phyloP scores from a whole-genome alignment of 306 rosid genomes.

The Cyclanthera cordifolia region DNA sequence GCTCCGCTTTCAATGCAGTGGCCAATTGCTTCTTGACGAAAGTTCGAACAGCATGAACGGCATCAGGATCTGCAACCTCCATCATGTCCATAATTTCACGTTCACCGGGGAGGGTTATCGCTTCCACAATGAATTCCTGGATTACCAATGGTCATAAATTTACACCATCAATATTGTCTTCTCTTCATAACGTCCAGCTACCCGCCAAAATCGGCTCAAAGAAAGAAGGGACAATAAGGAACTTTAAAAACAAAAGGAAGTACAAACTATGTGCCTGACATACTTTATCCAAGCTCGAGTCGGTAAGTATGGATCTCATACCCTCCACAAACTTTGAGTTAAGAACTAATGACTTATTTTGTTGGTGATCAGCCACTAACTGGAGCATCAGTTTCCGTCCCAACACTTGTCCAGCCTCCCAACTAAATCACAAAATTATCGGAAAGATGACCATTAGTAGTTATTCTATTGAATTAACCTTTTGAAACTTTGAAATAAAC shows the following conservation, averaged over 20 bases:
- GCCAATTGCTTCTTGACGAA: constrained; percentile 89
- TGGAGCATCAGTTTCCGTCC: constrained; percentile 79
- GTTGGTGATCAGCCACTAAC: constrained; percentile 75
- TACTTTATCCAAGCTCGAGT: constrained; percentile 86
- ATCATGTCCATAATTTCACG: constrained; percentile 98
- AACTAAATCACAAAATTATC: constrained; percentile 30
- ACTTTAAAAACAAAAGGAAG: not conserved
- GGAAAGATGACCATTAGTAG: not conserved
- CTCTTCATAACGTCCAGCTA: not conserved
- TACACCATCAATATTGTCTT: constrained; percentile 10
- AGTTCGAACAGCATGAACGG: constrained; percentile 74
- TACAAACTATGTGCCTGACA: not conserved
- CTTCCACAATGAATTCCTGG: constrained; percentile 87
- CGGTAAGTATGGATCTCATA: constrained; percentile 46
- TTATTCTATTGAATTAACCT: not conserved
- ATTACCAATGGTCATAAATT: constrained; percentile 15
- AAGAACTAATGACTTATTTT: constrained; percentile 63
- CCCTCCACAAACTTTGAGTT: constrained; percentile 66
- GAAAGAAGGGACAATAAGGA: not conserved
- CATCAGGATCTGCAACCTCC: constrained; percentile 92
- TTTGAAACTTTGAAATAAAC: constrained; percentile 2
- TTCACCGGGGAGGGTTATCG: constrained; percentile 88
- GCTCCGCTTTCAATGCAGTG: constrained; percentile 55
- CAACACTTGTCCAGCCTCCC: constrained; percentile 98
- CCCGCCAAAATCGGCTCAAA: not conserved